phyloP scores from a whole-genome alignment of 2,329 filamentous ascomycete genomes.

The Trichoderma sp. region DNA sequence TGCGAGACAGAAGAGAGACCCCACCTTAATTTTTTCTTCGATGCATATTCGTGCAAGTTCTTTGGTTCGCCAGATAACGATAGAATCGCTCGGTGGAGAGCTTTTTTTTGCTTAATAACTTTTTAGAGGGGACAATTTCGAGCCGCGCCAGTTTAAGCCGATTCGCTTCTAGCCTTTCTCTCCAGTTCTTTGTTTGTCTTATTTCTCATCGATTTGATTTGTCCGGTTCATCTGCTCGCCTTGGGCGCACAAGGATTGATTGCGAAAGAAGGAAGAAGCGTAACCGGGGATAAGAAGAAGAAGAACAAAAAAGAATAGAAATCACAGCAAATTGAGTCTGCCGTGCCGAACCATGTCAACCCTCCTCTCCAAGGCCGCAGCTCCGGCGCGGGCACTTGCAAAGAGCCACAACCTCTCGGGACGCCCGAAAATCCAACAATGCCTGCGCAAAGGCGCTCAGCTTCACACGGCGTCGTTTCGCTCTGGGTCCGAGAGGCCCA shows the following conservation, averaged over 20 bases:
- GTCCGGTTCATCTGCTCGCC: not conserved
- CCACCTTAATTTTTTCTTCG: slow-evolving; percentile 6
- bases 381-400: slow-evolving; percentile 52
- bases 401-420: slow-evolving; percentile 46
- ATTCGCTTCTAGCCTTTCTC: not conserved
- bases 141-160: slow-evolving; percentile 15
- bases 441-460: slow-evolving; percentile 45
- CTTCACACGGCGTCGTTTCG: slow-evolving; percentile 41
- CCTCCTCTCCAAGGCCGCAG: slow-evolving; percentile 51
- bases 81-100: slow-evolving; percentile 18
- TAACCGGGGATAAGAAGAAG: not conserved
- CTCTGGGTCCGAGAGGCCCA: slow-evolving; percentile 32
- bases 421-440: slow-evolving; percentile 46
- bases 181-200: not conserved
- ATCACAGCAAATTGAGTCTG: not conserved
- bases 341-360: slow-evolving; percentile 44
- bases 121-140: slow-evolving; percentile 21
- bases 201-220: not conserved
- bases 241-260: not conserved
- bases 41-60: slow-evolving; percentile 3
- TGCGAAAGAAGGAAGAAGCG: slow-evolving; percentile 1
- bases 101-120: slow-evolving; percentile 21
- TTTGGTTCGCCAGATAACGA: slow-evolving; percentile 21
- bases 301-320: not conserved
- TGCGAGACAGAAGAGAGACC: not conserved